These are phyloP conservation scores for Paramyrothecium roridum DNA, from an alignment of 2,329 filamentous ascomycete genomes.

Conservation along the genomic window DNA sequence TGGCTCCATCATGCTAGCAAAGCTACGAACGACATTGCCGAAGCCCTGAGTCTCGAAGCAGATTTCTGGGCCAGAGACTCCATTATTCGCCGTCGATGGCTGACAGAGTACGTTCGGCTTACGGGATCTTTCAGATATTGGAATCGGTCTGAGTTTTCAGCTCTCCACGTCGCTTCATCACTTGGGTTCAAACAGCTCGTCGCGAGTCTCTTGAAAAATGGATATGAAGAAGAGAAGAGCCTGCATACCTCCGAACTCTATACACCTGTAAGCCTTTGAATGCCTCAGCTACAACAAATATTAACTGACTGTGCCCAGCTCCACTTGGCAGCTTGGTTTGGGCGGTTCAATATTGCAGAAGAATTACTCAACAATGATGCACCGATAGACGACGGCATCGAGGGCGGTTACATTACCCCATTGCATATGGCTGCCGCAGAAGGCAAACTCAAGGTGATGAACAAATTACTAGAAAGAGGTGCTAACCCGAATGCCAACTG, in stretches of 20 bases:
- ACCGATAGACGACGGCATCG: slow-evolving; percentile 27
- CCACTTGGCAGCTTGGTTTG: slow-evolving; percentile 24
- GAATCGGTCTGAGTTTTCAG: slow-evolving; percentile 24
- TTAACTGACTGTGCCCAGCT: slow-evolving; percentile 11
- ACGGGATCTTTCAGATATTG: slow-evolving; percentile 26
- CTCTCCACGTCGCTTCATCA: slow-evolving; percentile 33
- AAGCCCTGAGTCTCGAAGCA: slow-evolving; percentile 31
- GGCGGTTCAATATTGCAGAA: slow-evolving; percentile 31
- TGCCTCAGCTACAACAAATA: too few species aligned
- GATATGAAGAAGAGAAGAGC: slow-evolving; percentile 29
- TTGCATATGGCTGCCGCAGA: slow-evolving; percentile 34
- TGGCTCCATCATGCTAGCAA: slow-evolving; percentile 39
- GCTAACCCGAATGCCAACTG: slow-evolving; percentile 31
- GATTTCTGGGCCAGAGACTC: slow-evolving; percentile 36
- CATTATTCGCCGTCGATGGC: slow-evolving; percentile 31
- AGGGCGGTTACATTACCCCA: slow-evolving; percentile 28
- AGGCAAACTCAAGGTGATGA: slow-evolving; percentile 36
- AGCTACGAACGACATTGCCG: slow-evolving; percentile 37
- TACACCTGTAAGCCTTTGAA: slow-evolving; percentile 26
- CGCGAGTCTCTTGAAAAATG: slow-evolving; percentile 31
- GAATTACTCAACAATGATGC: slow-evolving; percentile 29
- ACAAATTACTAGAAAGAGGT: slow-evolving; percentile 30
- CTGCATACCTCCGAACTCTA: slow-evolving; percentile 24
- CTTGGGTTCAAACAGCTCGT: slow-evolving; percentile 36
- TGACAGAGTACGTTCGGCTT: slow-evolving; percentile 28